Conservation (phyloP, 495 filamentous ascomycete genomes). For the Elasticomyces elasticus region DNA sequence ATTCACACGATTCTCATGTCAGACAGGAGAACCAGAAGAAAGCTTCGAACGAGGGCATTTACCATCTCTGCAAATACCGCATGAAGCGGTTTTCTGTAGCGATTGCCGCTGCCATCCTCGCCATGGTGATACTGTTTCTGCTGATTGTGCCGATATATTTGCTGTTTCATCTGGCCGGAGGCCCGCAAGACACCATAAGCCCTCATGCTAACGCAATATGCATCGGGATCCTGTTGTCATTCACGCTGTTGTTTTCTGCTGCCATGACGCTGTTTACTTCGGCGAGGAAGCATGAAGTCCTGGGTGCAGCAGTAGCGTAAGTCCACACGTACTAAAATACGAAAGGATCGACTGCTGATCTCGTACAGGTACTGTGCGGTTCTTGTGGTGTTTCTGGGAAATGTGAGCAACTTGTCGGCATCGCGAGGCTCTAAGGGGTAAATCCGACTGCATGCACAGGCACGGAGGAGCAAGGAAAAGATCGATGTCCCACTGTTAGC, state of each 20-base stretch:
- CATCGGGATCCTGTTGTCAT: slow-evolving; percentile 25
- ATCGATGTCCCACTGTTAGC: too few species aligned
- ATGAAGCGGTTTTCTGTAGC: slow-evolving; percentile 12
- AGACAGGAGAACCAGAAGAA: not conserved
- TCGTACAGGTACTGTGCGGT: slow-evolving; percentile 19
- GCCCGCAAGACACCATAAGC: not conserved
- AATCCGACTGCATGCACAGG: too few species aligned
- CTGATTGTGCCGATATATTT: slow-evolving; percentile 25
- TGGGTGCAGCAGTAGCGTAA: slow-evolving; percentile 31
- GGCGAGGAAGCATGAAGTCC: slow-evolving; percentile 31
- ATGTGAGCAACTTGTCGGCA: slow-evolving; percentile 15
- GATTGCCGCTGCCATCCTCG: slow-evolving; percentile 23
- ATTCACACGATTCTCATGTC: not conserved
- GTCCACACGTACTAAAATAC: not conserved
- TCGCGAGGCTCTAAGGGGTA: too few species aligned
- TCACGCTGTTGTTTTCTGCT: slow-evolving; percentile 27
- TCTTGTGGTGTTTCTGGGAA: slow-evolving; percentile 19
- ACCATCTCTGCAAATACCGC: slow-evolving; percentile 12
- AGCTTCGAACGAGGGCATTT: not conserved
- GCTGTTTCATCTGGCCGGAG: slow-evolving; percentile 18
- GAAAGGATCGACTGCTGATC: not conserved
- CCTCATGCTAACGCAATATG: slow-evolving; percentile 6
- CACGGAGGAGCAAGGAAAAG: too few species aligned
- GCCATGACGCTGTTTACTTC: slow-evolving; percentile 26
- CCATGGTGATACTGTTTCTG: slow-evolving; percentile 21